Conservation (phyloP, 1,284 basidiomycete genomes). For the Kwoniella shivajii region DNA sequence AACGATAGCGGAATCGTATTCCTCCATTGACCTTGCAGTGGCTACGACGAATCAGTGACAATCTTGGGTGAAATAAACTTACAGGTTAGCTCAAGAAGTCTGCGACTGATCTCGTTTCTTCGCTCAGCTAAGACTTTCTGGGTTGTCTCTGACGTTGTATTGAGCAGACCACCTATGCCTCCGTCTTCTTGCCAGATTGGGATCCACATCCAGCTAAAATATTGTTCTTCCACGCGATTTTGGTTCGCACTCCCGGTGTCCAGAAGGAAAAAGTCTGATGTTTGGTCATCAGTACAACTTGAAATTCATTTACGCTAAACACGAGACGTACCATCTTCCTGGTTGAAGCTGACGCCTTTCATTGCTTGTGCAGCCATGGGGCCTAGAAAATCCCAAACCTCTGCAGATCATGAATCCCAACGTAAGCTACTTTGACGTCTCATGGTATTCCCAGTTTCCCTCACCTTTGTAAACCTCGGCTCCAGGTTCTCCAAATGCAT, state of each 20-base stretch:
- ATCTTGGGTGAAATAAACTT: conserved; percentile 5
- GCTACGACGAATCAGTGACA: not conserved
- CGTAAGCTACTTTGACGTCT: not conserved
- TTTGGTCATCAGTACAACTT: conserved; percentile 2
- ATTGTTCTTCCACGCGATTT: conserved; percentile 27
- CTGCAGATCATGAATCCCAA: conserved; percentile 12
- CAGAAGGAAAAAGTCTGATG: conserved; percentile 37
- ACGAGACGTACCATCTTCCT: conserved; percentile 44
- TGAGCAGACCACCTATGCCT: conserved; percentile 40
- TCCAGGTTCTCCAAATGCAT: conserved; percentile 45
- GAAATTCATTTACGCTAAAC: not conserved
- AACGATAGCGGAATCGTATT: conserved; percentile 40
- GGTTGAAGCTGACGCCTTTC: conserved; percentile 39
- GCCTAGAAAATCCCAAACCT: conserved; percentile 45
- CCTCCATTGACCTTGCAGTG: conserved; percentile 1
- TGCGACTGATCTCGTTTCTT: conserved; percentile 30
- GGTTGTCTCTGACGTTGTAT: conserved; percentile 42
- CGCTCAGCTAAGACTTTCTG: conserved; percentile 37
- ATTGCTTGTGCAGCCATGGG: conserved; percentile 44
- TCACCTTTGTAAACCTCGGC: conserved; percentile 41
- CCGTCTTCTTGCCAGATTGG: conserved; percentile 44
- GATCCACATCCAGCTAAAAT: conserved; percentile 43
- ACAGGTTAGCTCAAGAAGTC: conserved; percentile 47
- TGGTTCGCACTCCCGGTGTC: conserved; percentile 32
- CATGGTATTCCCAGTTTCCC: conserved; percentile 5